These are phyloP conservation scores for Kluyveromyces sp. DNA, from an alignment of 1,139 yeast species.

Conservation along the genomic window DNA sequence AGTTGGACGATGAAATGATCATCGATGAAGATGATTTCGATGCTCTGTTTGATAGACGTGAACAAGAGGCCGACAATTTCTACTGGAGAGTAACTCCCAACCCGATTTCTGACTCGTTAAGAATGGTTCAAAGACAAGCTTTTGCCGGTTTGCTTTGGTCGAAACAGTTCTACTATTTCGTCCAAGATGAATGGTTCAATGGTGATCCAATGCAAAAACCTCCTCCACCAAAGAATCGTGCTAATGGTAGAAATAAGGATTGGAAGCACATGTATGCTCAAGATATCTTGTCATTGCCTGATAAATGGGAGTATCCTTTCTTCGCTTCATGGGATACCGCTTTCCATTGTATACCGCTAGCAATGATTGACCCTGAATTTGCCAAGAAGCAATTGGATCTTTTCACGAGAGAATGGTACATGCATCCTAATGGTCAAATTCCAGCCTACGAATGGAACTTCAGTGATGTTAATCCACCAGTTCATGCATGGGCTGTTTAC, in stretches of 20 bases:
- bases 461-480: conserved; percentile 94
- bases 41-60: conserved; percentile 61
- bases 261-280: conserved; percentile 90
- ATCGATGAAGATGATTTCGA: conserved; percentile 78
- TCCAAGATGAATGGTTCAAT: conserved; percentile 79
- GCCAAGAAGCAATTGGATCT: conserved; percentile 86
- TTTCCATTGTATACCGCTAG: conserved; percentile 89
- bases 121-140: conserved; percentile 89
- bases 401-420: conserved; percentile 91
- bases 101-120: conserved; percentile 74
- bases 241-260: conserved; percentile 74
- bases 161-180: conserved; percentile 84
- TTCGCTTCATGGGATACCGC: conserved; percentile 99
- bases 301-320: conserved; percentile 95
- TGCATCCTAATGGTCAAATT: conserved; percentile 98
- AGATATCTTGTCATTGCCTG: conserved; percentile 86
- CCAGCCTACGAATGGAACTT: conserved; percentile 99
- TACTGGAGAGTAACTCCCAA: conserved; percentile 86
- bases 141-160: conserved; percentile 94
- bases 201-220: conserved; percentile 77
- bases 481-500: conserved; percentile 95
- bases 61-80: conserved; percentile 88
- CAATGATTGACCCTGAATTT: conserved; percentile 92
- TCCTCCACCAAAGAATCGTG: conserved; percentile 73
- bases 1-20: conserved; percentile 34